These are phyloP conservation scores for Malassezia brasiliensis DNA, from an alignment of 1,284 basidiomycete species.

Conservation along the genomic window DNA sequence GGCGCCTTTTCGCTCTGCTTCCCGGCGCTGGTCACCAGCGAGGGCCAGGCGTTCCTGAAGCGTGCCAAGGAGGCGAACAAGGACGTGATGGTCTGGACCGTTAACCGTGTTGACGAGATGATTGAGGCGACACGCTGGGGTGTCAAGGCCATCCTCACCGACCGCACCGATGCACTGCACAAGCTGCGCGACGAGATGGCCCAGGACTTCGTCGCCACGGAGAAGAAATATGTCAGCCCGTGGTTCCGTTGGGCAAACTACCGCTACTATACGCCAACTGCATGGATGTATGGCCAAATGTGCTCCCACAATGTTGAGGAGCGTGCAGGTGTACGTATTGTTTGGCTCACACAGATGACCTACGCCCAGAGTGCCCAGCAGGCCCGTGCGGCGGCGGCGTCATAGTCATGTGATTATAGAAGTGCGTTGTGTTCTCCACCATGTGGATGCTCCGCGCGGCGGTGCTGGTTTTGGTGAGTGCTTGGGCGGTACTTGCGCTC, in stretches of 20 bases:
- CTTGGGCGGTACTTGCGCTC: background rate
- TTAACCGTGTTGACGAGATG: conserved; percentile 84
- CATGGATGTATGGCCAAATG: conserved; percentile 3
- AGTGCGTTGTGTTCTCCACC: background rate
- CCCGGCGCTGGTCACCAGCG: conserved; percentile 61
- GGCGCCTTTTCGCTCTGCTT: conserved; percentile 83
- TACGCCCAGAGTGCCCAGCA: background rate
- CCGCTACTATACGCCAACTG: conserved; percentile 13
- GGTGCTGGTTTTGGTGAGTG: background rate
- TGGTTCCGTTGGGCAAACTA: conserved; percentile 3
- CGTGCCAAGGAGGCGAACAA: conserved; percentile 74
- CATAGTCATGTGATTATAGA: conserved; percentile 1
- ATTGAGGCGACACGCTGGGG: conserved; percentile 89
- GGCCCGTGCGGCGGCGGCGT: background rate
- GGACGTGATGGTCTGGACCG: conserved; percentile 86
- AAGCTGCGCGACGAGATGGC: conserved; percentile 60
- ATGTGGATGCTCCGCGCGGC: background rate
- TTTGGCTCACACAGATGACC: background rate
- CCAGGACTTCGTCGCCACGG: conserved; percentile 9
- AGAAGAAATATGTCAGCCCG: conserved; percentile 5
- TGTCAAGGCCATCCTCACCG: conserved; percentile 79
- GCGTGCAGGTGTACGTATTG: conserved; percentile 9
- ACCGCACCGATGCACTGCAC: conserved; percentile 67
- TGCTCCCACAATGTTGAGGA: conserved; percentile 8
- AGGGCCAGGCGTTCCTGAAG: conserved; percentile 61